Conservation (phyloP, 495 filamentous ascomycete species). For the Xylaria curta region DNA sequence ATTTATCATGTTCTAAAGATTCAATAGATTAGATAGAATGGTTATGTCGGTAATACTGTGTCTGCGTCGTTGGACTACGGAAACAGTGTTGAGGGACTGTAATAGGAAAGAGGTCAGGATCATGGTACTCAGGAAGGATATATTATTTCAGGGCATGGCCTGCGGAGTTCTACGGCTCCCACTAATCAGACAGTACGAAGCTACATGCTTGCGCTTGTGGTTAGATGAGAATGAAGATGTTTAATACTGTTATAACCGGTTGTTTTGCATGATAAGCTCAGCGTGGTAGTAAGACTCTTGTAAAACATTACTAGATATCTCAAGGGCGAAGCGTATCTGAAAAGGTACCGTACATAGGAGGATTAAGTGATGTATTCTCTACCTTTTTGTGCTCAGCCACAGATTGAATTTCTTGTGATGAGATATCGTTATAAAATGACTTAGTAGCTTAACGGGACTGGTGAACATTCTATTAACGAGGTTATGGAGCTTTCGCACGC, state of each 20-base stretch:
- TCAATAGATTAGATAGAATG: constrained; percentile 21
- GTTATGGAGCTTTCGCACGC: not conserved
- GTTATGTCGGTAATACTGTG: constrained; percentile 6
- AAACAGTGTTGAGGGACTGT: not conserved
- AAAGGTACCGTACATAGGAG: not conserved
- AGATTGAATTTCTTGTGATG: too few relatives aligned
- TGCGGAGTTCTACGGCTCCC: not conserved
- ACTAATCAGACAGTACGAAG: not conserved
- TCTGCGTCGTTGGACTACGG: constrained; percentile 20
- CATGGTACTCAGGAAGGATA: not conserved
- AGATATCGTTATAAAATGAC: not conserved
- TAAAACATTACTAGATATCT: too few relatives aligned
- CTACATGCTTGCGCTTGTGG: not conserved
- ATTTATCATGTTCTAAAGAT: not conserved
- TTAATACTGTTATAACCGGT: not conserved
- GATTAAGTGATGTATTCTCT: not conserved
- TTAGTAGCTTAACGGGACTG: not conserved
- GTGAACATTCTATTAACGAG: not conserved
- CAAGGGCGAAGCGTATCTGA: not conserved
- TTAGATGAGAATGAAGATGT: not conserved
- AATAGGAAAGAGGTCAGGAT: not conserved
- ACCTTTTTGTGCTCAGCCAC: too few relatives aligned
- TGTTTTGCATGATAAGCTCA: not conserved
- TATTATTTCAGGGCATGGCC: not conserved
- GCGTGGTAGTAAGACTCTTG: not conserved